Base-by-base conservation (phyloP, 306 rosid species). In the Vigna reflexopilosa region DNA sequence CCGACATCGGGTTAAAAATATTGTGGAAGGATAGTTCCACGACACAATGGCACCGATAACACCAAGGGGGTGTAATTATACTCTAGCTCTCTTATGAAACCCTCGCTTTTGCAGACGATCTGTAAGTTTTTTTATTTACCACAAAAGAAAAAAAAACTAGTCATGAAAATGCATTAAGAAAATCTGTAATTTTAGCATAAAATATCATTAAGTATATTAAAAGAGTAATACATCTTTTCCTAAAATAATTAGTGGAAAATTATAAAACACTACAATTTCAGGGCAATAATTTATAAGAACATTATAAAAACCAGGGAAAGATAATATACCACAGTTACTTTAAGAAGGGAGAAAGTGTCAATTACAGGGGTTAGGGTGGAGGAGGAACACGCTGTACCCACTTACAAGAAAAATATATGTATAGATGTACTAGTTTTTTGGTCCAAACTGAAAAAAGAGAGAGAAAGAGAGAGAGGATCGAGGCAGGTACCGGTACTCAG, bases 21-120 rank as follows among this genome's bases (percentile, higher is more conserved):
- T 93, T 93, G 84, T 93, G 98, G 85, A 91, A 79, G 97, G 98
- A 80, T 93, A 93, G 89, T 93, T 93, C 98, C 98, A 91, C 0
- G 98, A 89, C 67, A 93, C 98, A 78, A 93, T 93, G 52, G 98
- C 98, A 71, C 98, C 98, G 45, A 93, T 70, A 82, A 93, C 97
- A 72, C 98, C 97, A 78, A 91, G 97, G 45, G 98, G 98, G 72
- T 91, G 96, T 77, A 91, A 93, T 73, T 93, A 97, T 68, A 91
- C 96, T 87, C 68, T 91, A 72, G 92, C 85, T 81, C 83, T 91
- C 89, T 91, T 93, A 89, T 93, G 90, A 59, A 91, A 52, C 92
- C 92, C 88, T 93, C 80, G 98, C 83, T 80, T 93, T 86, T 81
- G 97, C 98, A 44, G 82, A 84, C 80, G 91, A 78, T 40, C 99